A percentile compares a stretch with the other conserved stretches of the same genome.
phyloP scores from a whole-genome alignment of 192 early-diverging fungal species.

The Obelidium mucronatum region DNA sequence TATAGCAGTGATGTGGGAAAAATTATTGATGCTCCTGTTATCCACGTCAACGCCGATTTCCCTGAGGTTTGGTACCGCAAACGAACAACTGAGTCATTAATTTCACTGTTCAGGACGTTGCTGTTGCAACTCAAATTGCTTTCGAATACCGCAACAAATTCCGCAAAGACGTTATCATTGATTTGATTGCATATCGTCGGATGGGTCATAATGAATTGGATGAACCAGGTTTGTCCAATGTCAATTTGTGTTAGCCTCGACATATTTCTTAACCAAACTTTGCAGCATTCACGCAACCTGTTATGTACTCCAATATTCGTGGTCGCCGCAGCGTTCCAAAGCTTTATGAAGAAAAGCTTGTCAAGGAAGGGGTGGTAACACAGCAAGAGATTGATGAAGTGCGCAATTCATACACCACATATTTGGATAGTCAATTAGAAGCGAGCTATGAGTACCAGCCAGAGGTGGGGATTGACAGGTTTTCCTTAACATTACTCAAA shows the following conservation, averaged over 20 bases:
- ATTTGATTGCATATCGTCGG: slow-evolving; percentile 93
- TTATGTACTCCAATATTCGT: slow-evolving; percentile 96
- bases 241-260: no score
- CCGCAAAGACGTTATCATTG: slow-evolving; percentile 94
- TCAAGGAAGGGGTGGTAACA: slow-evolving; percentile 56
- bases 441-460: slow-evolving; percentile 68
- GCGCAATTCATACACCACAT: slow-evolving; percentile 63
- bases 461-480: slow-evolving; percentile 15
- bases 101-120: slow-evolving; percentile 73
- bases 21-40: slow-evolving; percentile 93
- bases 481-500: not conserved
- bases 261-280: not conserved
- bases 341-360: slow-evolving; percentile 82
- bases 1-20: slow-evolving; percentile 96
- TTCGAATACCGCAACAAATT: slow-evolving; percentile 93
- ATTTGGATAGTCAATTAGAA: slow-evolving; percentile 68
- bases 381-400: slow-evolving; percentile 58
- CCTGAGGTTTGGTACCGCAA: slow-evolving; percentile 60
- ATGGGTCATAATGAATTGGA: slow-evolving; percentile 99
- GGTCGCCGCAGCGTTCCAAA: slow-evolving; percentile 82
- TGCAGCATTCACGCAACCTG: slow-evolving; percentile 89
- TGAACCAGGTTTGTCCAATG: slow-evolving; percentile 70
- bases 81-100: not conserved
- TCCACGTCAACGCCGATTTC: slow-evolving; percentile 96
- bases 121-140: slow-evolving; percentile 80